Conservation (phyloP, 2,329 filamentous ascomycete species). For the Sporothrix globosa region DNA sequence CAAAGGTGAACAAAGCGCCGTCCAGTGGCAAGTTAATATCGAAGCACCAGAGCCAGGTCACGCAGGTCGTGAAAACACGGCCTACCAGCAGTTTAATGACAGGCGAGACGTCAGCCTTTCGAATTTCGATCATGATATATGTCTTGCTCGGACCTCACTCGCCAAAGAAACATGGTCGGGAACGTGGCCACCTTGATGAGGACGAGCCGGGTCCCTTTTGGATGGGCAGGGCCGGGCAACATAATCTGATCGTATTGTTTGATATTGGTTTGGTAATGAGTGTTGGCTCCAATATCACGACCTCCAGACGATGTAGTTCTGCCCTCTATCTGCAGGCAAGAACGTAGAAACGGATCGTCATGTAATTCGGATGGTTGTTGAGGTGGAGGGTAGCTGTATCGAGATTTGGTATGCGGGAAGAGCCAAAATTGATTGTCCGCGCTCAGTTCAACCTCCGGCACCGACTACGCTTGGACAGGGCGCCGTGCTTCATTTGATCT, state of each 20-base stretch:
- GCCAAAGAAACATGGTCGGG: slow-evolving; percentile 24
- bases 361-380: not conserved
- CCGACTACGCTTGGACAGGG: not conserved
- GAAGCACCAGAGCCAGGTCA: slow-evolving; percentile 48
- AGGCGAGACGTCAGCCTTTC: slow-evolving; percentile 35
- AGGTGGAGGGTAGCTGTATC: not conserved
- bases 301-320: not conserved
- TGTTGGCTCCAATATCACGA: too few species aligned
- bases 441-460: not conserved
- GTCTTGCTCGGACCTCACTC: not conserved
- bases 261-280: not conserved
- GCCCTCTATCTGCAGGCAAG: not conserved
- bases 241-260: too few species aligned
- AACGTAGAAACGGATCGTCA: not conserved
- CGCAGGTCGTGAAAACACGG: slow-evolving; percentile 45
- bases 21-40: slow-evolving; percentile 49
- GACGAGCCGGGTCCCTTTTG: slow-evolving; percentile 12
- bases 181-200: slow-evolving; percentile 26
- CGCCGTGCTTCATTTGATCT: not conserved
- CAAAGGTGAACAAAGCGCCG: slow-evolving; percentile 40
- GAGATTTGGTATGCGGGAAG: too few species aligned
- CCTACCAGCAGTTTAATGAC: slow-evolving; percentile 46
- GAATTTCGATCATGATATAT: too few species aligned
- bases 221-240: slow-evolving; percentile 27
- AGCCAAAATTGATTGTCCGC: not conserved